Percentiles rank a stretch among this genome's conserved stretches.
Evolutionary conservation across 192 early-diverging fungal genomes (phyloP).

Genomic region (Coemansia sp.): DNA sequence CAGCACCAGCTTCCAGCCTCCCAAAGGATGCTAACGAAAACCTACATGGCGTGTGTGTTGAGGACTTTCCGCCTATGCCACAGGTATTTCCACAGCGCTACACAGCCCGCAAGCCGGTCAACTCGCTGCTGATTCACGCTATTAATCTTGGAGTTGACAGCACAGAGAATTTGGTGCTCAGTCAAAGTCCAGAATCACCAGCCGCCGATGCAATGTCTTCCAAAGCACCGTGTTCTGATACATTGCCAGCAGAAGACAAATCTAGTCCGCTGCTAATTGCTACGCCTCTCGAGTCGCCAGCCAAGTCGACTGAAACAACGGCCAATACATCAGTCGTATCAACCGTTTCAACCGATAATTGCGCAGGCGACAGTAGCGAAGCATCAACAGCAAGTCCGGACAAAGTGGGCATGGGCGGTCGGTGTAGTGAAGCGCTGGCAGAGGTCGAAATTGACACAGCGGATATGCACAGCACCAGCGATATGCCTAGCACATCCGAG

Average conservation of each 20-base stretch:
- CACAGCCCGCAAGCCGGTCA: constrained; percentile 4
- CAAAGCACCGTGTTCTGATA: neutral
- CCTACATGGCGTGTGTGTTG: constrained; percentile 3
- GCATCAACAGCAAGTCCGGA: neutral
- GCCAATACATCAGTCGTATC: constrained; percentile 16
- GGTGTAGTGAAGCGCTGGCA: neutral
- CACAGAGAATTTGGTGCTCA: neutral
- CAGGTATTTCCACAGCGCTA: neutral
- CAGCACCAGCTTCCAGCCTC: neutral
- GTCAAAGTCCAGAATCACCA: neutral
- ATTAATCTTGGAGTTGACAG: constrained; percentile 3
- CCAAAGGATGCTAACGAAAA: neutral
- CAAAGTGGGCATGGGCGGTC: neutral
- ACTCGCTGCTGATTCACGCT: constrained; percentile 22
- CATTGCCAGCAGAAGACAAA: neutral
- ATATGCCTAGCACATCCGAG: neutral
- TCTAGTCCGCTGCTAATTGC: constrained; percentile 3
- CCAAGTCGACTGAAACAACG: constrained; percentile 10
- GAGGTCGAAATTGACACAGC: neutral
- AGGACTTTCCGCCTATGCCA: constrained; percentile 15
- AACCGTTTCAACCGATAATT: constrained; percentile 3
- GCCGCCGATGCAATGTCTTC: neutral
- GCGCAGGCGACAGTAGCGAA: neutral
- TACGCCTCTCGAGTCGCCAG: constrained; percentile 38
- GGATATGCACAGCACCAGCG: neutral